These are phyloP conservation scores for Claviceps pusilla DNA, from an alignment of 2,329 filamentous ascomycete species.

Conservation along the genomic window DNA sequence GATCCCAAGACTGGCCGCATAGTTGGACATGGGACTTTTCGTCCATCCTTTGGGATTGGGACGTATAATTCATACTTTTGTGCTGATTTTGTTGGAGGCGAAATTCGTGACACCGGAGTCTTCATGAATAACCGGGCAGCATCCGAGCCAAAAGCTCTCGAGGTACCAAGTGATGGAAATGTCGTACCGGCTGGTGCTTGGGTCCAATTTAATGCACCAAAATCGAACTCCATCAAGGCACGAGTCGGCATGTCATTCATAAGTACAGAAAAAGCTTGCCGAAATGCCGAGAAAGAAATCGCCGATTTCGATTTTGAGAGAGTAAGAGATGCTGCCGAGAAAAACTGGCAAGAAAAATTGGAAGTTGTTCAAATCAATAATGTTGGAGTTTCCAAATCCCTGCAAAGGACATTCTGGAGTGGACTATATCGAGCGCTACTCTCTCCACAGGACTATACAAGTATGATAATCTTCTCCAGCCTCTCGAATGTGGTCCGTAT, in stretches of 20 bases:
- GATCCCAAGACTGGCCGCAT: conserved; percentile 38
- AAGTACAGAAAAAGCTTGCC: conserved; percentile 50
- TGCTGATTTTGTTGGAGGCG: conserved; percentile 39
- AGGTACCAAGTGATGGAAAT: conserved; percentile 15
- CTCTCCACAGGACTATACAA: conserved; percentile 58
- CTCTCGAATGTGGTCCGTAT: background rate
- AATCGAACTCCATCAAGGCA: conserved; percentile 36
- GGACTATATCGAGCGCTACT: conserved; percentile 54
- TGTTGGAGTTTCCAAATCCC: conserved; percentile 34
- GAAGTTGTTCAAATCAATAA: conserved; percentile 41
- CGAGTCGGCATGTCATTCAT: conserved; percentile 62
- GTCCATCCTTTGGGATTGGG: conserved; percentile 46
- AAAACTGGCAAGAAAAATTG: conserved; percentile 50
- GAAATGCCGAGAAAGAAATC: conserved; percentile 55
- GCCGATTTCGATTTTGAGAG: conserved; percentile 49
- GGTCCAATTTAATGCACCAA: conserved; percentile 37
- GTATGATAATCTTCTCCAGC: conserved; percentile 2
- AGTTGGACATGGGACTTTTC: conserved; percentile 40
- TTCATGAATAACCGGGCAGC: conserved; percentile 40
- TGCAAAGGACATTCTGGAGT: conserved; percentile 56
- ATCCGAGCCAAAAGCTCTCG: conserved; percentile 25
- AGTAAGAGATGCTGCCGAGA: conserved; percentile 38
- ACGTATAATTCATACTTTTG: conserved; percentile 45
- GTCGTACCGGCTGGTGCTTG: conserved; percentile 39
- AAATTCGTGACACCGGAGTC: conserved; percentile 39